phyloP scores from a whole-genome alignment of 371 early-diverging fungal species.

The Mortierella sp. region DNA sequence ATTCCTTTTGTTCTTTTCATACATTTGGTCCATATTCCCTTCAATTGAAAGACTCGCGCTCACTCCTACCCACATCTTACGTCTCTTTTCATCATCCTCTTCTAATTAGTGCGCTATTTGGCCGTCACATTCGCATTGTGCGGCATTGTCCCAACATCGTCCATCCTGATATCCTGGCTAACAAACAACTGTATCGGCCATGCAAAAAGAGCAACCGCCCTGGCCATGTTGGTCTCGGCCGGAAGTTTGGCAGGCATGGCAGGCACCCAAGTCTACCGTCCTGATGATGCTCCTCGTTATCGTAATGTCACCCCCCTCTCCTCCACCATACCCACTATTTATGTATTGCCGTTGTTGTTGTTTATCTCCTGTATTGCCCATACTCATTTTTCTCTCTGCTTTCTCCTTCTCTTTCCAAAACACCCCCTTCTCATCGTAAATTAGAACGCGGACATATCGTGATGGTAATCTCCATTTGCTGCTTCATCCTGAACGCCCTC shows the following conservation, averaged over 20 bases:
- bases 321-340: background rate
- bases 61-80: background rate
- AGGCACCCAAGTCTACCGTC: conserved; percentile 76
- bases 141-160: conserved; percentile 28
- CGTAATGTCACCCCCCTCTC: conserved; percentile 11
- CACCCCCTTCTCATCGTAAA: background rate
- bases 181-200: conserved; percentile 72
- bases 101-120: conserved; percentile 28
- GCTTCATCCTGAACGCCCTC: conserved; percentile 11
- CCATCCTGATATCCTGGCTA: conserved; percentile 55
- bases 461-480: conserved; percentile 17
- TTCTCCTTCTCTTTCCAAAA: background rate
- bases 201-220: conserved; percentile 70
- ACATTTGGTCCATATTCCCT: background rate
- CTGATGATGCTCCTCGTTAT: conserved; percentile 69
- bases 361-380: background rate
- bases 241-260: conserved; percentile 68
- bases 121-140: conserved; percentile 27
- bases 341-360: no score
- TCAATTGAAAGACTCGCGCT: background rate
- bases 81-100: background rate
- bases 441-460: conserved; percentile 32
- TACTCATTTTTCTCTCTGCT: background rate
- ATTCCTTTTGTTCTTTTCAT: background rate
- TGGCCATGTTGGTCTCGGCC: conserved; percentile 69